Base-by-base conservation (phyloP, 2,329 filamentous ascomycete genomes). In the Alternaria postmessia region DNA sequence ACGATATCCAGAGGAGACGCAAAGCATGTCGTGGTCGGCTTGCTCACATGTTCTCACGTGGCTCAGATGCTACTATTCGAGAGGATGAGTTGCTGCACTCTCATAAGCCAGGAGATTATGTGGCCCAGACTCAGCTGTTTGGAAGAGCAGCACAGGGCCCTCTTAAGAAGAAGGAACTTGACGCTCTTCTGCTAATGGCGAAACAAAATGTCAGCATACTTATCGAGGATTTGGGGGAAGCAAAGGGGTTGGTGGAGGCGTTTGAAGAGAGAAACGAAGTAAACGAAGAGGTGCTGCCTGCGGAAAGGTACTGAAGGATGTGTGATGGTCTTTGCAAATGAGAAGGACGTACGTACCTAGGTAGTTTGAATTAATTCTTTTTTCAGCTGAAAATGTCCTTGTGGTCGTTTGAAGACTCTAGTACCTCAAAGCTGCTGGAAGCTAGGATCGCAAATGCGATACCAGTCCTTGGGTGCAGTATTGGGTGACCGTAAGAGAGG, bases 181-280 rank as follows among this genome's bases (percentile, higher is more conserved):
- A 68, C 30, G 47, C 59, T 7, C 34, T 70, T 24, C 18, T 59
- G 3, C 11, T 49, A 16, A 59, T 67, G 36, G 57, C 62, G 9
- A 57, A 66, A 52, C 62, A 67, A 51, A 72, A 72, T 58, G 38
- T 69, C 8, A 44, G 20, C 12, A 52, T 66, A 11, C 30, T 73
- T 11, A 41, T 46, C 4, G 63, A 70, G 61, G 69, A 72, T 55
- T 22, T 70, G n/a, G 54, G 57, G 16, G 68, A 72, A 24, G 62
- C 72, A 61, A 57, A 42, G 28, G 53, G 28, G 18, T 26, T 62
- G 55, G 54, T 67, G 16, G 26, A 59, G 24, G 54, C 54, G 11
- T 68, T 55, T 51, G 57, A 48, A 20, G 28, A 9, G 32, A 49
- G 32, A 3, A 32, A 9, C 7, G 22, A 36, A 4, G 26, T 20